Percentiles rank a stretch among this genome's conserved stretches.
phyloP scores from a whole-genome alignment of 768 basidiomycete genomes.

The Hericium rajendrae region DNA sequence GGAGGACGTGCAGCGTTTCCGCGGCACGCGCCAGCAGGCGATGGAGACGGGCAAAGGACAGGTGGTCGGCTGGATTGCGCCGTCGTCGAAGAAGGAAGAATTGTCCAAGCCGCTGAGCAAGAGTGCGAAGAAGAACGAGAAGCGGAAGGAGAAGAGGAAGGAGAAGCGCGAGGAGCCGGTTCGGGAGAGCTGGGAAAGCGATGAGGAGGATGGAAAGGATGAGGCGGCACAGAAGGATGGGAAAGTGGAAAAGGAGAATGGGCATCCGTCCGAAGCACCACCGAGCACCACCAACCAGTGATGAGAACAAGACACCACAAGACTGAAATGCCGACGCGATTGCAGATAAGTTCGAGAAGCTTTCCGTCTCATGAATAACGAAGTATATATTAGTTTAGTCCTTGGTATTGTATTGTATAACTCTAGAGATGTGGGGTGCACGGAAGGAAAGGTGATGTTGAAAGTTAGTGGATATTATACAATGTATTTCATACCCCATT shows the following conservation, averaged over 20 bases:
- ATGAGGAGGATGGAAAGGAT: constrained; percentile 40
- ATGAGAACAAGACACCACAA: constrained; percentile 3
- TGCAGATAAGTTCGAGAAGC: constrained; percentile 43
- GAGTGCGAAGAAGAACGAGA: constrained; percentile 67
- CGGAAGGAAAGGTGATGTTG: not conserved
- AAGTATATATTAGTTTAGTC: not conserved
- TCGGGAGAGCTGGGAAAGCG: constrained; percentile 71
- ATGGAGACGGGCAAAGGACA: constrained; percentile 75
- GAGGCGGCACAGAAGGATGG: not conserved
- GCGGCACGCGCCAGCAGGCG: constrained; percentile 65
- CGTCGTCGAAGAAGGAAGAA: constrained; percentile 27
- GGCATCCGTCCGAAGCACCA: not conserved
- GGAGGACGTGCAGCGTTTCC: constrained; percentile 85
- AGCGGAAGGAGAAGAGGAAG: constrained; percentile 71
- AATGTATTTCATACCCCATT: not conserved
- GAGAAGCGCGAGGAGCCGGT: constrained; percentile 55
- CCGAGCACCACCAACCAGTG: too few relatives aligned
- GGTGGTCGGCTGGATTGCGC: constrained; percentile 72
- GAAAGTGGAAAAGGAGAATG: constrained; percentile 12
- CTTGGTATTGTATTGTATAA: constrained; percentile 5
- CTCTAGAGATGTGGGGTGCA: constrained; percentile 7
- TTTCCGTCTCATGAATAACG: constrained; percentile 29
- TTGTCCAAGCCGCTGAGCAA: constrained; percentile 25
- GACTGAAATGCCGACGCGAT: constrained; percentile 28
- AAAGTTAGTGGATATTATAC: not conserved